These are phyloP conservation scores for Rhodofomes roseus DNA, from an alignment of 1,284 basidiomycete species.

Conservation along the genomic window DNA sequence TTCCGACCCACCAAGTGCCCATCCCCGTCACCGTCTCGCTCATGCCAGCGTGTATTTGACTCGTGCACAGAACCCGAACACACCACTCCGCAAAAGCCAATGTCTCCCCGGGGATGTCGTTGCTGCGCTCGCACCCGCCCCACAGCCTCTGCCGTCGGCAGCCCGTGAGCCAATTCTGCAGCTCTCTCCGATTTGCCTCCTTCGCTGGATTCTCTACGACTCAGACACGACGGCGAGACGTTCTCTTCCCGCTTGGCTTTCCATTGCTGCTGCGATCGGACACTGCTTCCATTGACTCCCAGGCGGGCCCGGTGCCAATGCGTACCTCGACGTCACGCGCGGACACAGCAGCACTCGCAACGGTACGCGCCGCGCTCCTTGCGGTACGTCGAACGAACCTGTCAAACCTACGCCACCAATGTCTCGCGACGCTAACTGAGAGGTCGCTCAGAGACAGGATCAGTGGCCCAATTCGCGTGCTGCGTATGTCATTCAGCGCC, in stretches of 20 bases:
- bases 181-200: not conserved
- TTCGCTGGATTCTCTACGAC: not conserved
- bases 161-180: not conserved
- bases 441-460: too few relatives aligned
- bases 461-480: too few relatives aligned
- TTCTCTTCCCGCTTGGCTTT: not conserved
- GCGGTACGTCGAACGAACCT: too few relatives aligned
- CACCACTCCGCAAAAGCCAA: not conserved
- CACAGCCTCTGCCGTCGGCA: not conserved
- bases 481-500: too few relatives aligned
- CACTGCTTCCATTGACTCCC: not conserved
- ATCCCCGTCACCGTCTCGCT: not conserved
- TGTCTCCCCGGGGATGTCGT: not conserved
- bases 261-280: not conserved
- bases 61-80: not conserved
- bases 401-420: too few relatives aligned
- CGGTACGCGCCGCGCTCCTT: too few relatives aligned
- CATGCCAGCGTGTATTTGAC: not conserved
- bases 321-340: not conserved
- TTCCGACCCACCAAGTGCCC: too few relatives aligned
- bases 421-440: too few relatives aligned
- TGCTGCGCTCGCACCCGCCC: not conserved
- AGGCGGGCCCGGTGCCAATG: not conserved
- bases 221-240: not conserved
- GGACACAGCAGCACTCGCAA: not conserved